Evolutionary conservation across 768 basidiomycete species (phyloP).

Genomic region (Collybia sp.): DNA sequence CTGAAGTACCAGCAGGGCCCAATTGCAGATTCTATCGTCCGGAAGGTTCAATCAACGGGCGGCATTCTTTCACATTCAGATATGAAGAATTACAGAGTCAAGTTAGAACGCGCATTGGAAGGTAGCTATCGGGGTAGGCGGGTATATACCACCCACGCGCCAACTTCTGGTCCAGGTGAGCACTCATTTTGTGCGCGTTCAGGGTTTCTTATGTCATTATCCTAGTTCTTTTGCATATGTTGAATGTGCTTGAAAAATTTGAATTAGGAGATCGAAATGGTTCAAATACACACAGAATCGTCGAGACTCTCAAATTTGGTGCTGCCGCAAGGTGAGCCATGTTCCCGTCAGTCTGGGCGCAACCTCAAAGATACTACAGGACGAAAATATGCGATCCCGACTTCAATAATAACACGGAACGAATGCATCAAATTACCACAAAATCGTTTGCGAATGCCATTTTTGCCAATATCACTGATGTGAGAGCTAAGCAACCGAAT

Average conservation of each 20-base stretch:
- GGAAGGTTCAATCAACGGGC: slow-evolving; percentile 64
- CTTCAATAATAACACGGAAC: slow-evolving; percentile 50
- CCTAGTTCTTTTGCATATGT: slow-evolving; percentile 77
- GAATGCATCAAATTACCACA: slow-evolving; percentile 61
- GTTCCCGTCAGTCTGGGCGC: not conserved
- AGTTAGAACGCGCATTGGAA: slow-evolving; percentile 66
- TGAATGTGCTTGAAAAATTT: slow-evolving; percentile 87
- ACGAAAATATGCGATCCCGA: slow-evolving; percentile 80
- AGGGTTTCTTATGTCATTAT: slow-evolving; percentile 1
- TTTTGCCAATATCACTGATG: slow-evolving; percentile 75
- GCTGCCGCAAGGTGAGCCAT: slow-evolving; percentile 40
- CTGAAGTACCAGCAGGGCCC: slow-evolving; percentile 44
- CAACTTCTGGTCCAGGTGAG: slow-evolving; percentile 74
- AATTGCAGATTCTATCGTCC: slow-evolving; percentile 76
- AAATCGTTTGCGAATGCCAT: slow-evolving; percentile 64
- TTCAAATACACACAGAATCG: slow-evolving; percentile 69
- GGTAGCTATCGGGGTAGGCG: slow-evolving; percentile 75
- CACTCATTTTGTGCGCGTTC: not conserved
- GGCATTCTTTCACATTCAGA: slow-evolving; percentile 80
- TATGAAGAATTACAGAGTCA: slow-evolving; percentile 63
- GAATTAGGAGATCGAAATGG: slow-evolving; percentile 47
- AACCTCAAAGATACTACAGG: slow-evolving; percentile 27
- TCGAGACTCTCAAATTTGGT: slow-evolving; percentile 82
- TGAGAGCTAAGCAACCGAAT: slow-evolving; percentile 21
- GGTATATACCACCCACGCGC: slow-evolving; percentile 82